Conservation (phyloP, 2,329 filamentous ascomycete genomes). For the Alternaria alternata region DNA sequence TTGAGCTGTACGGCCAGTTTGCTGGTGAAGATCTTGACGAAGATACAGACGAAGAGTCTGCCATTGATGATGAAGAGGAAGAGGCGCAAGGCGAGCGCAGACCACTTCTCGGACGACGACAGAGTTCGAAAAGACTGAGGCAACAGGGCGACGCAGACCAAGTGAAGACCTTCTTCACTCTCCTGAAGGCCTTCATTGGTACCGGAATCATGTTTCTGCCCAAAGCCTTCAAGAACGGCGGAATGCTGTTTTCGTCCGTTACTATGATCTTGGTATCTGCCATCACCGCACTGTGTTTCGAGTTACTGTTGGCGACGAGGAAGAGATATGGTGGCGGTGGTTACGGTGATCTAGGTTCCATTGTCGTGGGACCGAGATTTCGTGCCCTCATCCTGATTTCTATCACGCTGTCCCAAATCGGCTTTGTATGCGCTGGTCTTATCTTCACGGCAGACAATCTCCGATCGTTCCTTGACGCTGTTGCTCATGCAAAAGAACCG, state of each 20-base stretch:
- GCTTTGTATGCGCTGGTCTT: slow-evolving; percentile 79
- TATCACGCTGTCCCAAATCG: slow-evolving; percentile 77
- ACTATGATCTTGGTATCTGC: slow-evolving; percentile 71
- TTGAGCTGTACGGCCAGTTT: slow-evolving; percentile 79
- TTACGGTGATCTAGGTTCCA: slow-evolving; percentile 78
- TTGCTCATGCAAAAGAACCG: slow-evolving; percentile 59
- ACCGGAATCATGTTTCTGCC: slow-evolving; percentile 85
- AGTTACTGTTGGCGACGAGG: slow-evolving; percentile 73
- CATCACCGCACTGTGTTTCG: slow-evolving; percentile 75
- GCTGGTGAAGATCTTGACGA: slow-evolving; percentile 72
- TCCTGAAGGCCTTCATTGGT: slow-evolving; percentile 80
- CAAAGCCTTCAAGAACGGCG: slow-evolving; percentile 80
- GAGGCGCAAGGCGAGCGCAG: slow-evolving; percentile 61
- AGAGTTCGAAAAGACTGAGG: slow-evolving; percentile 58
- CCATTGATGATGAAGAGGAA: slow-evolving; percentile 62
- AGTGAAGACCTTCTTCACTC: slow-evolving; percentile 78
- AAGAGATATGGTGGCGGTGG: slow-evolving; percentile 71
- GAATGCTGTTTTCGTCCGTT: slow-evolving; percentile 76
- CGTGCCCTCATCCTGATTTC: slow-evolving; percentile 72
- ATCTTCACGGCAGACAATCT: slow-evolving; percentile 82
- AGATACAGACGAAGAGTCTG: slow-evolving; percentile 65
- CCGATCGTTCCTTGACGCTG: slow-evolving; percentile 70
- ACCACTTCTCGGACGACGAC: slow-evolving; percentile 67
- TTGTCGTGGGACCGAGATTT: slow-evolving; percentile 62
- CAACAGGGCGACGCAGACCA: slow-evolving; percentile 69